Evolutionary conservation across 352 stramenopile genomes (phyloP).

Genomic region (Phytophthora niederhauseri): DNA sequence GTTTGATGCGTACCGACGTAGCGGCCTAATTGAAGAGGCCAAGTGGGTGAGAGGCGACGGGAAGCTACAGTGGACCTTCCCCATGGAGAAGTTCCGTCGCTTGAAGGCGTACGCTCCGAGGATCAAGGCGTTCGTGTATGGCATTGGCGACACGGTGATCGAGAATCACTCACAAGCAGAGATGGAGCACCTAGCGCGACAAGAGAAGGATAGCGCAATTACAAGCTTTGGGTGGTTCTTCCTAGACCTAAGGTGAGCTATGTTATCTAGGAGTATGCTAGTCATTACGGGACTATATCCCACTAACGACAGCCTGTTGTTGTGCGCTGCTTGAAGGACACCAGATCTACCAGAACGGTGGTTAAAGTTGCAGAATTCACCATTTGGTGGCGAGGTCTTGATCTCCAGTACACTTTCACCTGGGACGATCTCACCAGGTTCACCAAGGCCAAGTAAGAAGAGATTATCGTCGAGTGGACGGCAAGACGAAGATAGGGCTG

Average conservation of each 20-base stretch:
- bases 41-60: constrained; percentile 56
- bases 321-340: constrained; percentile 43
- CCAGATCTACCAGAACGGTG: constrained; percentile 70
- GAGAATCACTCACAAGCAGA: constrained; percentile 19
- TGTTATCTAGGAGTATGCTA: too few species aligned
- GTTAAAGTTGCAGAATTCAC: constrained; percentile 76
- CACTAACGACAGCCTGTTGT: constrained; percentile 1
- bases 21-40: constrained; percentile 60
- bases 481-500: background rate
- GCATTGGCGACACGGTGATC: constrained; percentile 41
- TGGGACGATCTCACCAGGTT: constrained; percentile 1
- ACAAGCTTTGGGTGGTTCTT: constrained; percentile 86
- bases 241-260: constrained; percentile 68
- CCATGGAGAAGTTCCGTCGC: constrained; percentile 61
- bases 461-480: background rate
- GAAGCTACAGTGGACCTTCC: constrained; percentile 62
- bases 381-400: constrained; percentile 71
- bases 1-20: constrained; percentile 28
- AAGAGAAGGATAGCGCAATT: constrained; percentile 45
- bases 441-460: background rate
- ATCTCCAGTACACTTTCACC: constrained; percentile 52
- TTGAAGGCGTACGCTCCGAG: constrained; percentile 71
- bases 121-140: constrained; percentile 78
- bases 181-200: constrained; percentile 21
- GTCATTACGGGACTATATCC: background rate